These are phyloP conservation scores for Phaeosphaeriaceae sp. DNA, from an alignment of 2,329 filamentous ascomycete genomes.

Conservation along the genomic window DNA sequence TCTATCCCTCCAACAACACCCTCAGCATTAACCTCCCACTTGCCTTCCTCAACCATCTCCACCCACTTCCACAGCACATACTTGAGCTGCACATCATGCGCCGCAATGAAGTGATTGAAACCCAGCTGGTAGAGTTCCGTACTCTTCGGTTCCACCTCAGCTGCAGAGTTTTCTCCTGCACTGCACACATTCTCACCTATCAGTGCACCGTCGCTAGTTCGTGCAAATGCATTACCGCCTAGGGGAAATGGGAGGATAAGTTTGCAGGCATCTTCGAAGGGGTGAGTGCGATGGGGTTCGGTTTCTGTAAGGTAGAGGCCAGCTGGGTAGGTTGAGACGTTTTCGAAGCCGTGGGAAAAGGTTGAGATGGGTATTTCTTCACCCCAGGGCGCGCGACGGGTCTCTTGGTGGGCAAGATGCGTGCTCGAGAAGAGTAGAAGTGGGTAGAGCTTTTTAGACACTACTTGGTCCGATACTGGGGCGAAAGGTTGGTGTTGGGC, in stretches of 20 bases:
- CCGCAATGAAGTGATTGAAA: constrained; percentile 12
- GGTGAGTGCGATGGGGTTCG: constrained; percentile 4
- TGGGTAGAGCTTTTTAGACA: constrained; percentile 7
- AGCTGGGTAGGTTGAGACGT: constrained; percentile 4
- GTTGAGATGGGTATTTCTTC: constrained; percentile 8
- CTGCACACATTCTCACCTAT: constrained; percentile 11
- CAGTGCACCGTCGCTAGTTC: constrained; percentile 12
- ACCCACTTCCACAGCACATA: constrained; percentile 11
- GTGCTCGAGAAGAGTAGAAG: constrained; percentile 14
- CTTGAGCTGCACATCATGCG: constrained; percentile 11
- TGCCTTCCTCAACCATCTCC: constrained; percentile 14
- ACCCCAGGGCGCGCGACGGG: constrained; percentile 7
- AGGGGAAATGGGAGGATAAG: constrained; percentile 14
- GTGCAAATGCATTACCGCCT: constrained; percentile 12
- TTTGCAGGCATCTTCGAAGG: constrained; percentile 14
- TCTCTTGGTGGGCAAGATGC: constrained; percentile 7
- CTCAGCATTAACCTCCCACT: constrained; percentile 9
- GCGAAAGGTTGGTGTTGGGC: constrained; percentile 8
- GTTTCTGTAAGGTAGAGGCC: constrained; percentile 13
- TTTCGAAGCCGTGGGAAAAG: constrained; percentile 7
- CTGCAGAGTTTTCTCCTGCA: constrained; percentile 3
- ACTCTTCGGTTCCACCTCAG: constrained; percentile 3
- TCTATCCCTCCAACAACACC: constrained; percentile 11
- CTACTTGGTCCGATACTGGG: constrained; percentile 2
- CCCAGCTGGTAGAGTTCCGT: constrained; percentile 10